These are phyloP conservation scores for Pilasporangium apinafurcum DNA, from an alignment of 352 stramenopile species.

Conservation along the genomic window DNA sequence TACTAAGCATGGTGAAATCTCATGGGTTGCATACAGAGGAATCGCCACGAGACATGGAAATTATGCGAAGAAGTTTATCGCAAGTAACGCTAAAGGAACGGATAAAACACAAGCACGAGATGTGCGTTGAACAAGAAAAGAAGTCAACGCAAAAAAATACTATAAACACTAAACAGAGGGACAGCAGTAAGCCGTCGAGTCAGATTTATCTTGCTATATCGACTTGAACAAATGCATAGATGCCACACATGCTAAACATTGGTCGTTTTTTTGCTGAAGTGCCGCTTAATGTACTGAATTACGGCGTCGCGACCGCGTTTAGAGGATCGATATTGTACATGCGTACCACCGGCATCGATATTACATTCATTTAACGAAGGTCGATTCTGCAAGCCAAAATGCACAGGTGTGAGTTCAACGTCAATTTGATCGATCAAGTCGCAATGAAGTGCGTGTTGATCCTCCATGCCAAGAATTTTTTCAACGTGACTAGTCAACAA, in stretches of 20 bases:
- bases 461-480: constrained; percentile 30
- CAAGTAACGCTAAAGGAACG: constrained; percentile 48
- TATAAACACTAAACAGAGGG: constrained; percentile 4
- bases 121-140: background rate
- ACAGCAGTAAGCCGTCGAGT: constrained; percentile 7
- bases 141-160: background rate
- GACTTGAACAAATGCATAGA: constrained; percentile 29
- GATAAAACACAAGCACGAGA: constrained; percentile 12
- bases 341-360: constrained; percentile 31
- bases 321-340: constrained; percentile 48
- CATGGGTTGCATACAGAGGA: constrained; percentile 2
- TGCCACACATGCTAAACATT: background rate
- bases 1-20: background rate
- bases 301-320: constrained; percentile 47
- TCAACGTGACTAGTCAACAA: constrained; percentile 43
- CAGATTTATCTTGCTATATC: constrained; percentile 57
- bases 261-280: constrained; percentile 12
- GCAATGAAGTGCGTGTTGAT: too few species aligned
- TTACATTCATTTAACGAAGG: constrained; percentile 49
- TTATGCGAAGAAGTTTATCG: constrained; percentile 55
- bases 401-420: constrained; percentile 19
- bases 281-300: constrained; percentile 31
- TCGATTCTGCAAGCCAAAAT: constrained; percentile 30
- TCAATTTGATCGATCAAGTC: too few species aligned
- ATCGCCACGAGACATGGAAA: constrained; percentile 26